These are phyloP conservation scores for Aspergillus amoenus DNA, from an alignment of 2,329 filamentous ascomycete species.

Conservation along the genomic window DNA sequence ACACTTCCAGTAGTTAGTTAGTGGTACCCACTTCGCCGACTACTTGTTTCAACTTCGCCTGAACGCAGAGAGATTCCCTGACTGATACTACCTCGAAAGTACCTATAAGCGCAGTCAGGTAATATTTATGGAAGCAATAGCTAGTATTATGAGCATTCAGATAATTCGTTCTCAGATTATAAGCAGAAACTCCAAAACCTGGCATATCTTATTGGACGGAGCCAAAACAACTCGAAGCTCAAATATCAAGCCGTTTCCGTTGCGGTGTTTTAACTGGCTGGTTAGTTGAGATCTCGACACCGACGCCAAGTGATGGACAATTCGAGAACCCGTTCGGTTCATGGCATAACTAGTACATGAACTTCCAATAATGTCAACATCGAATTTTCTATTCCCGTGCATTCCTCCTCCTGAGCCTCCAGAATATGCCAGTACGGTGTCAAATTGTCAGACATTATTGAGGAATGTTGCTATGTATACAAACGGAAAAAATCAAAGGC, in stretches of 20 bases:
- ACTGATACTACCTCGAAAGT: too few relatives aligned
- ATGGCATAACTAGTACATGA: not conserved
- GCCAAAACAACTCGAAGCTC: too few relatives aligned
- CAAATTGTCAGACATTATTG: not conserved
- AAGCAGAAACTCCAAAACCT: not conserved
- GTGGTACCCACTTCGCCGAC: too few relatives aligned
- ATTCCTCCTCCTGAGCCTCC: not conserved
- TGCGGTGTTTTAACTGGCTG: not conserved
- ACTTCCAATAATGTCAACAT: not conserved
- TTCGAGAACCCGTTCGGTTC: not conserved
- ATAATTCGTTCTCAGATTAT: not conserved
- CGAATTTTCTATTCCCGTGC: not conserved
- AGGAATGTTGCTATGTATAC: slow-evolving; percentile 1
- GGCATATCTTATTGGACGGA: too few relatives aligned
- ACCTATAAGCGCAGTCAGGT: not conserved
- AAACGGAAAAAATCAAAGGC: not conserved
- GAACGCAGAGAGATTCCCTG: too few relatives aligned
- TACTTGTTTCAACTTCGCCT: too few relatives aligned
- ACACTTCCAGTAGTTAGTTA: too few relatives aligned
- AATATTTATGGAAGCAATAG: not conserved
- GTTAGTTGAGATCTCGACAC: too few relatives aligned
- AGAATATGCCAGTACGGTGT: not conserved
- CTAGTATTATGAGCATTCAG: not conserved
- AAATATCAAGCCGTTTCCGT: not conserved
- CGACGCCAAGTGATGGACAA: not conserved